Evolutionary conservation across 176 grass and related monocot species (phyloP), one percentile per base, ranked within the genome.

Genomic region (Lolium multiflorum): DNA sequence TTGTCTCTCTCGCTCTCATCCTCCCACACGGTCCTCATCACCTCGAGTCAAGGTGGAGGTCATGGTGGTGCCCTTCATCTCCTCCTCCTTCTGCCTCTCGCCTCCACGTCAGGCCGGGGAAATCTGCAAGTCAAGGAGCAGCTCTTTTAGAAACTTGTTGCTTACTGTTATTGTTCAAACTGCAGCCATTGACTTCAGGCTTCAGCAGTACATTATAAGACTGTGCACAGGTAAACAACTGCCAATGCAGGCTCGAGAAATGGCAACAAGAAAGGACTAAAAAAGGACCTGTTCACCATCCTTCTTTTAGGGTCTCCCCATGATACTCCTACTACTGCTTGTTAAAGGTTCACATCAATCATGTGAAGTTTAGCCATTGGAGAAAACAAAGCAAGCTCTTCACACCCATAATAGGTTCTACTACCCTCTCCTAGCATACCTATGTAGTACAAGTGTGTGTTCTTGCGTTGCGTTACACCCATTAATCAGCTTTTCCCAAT

Each of bases 291-390:
- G 0, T 59, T 65, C n/a, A 48, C 44, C 56, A 48, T 71, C 35
- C 69, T 80, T 18, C 58, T 48, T 66, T 79, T 83, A 11, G 43
- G 25, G 61, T 21, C 14, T n/a, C 46, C 15, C 28, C 38, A 51
- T 58, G 55, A 3, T 13, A 72, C 52, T 52, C n/a, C 65, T 16
- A 28, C 65, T 16, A 28, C 21, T 51, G 15, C 26, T 76, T 52
- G 14, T 89, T 61, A 62, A 66, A 70, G 69, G n/a, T 84, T 91
- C 85, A 91, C 89, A 71, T 55, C 85, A 60, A 88, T 91, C 77
- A 91, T 91, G 89, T 91, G 69, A 88, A 25, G 89, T 74, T 51
- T 41, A 84, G 51, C 58, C 38, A 87, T 43, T n/a, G 39, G 67
- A 68, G 81, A 38, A 74, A 79, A 83, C 80, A 87, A 84, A 84